Evolutionary conservation across 345 rosid species (phyloP).

Genomic region (Pistacia atlantica): DNA sequence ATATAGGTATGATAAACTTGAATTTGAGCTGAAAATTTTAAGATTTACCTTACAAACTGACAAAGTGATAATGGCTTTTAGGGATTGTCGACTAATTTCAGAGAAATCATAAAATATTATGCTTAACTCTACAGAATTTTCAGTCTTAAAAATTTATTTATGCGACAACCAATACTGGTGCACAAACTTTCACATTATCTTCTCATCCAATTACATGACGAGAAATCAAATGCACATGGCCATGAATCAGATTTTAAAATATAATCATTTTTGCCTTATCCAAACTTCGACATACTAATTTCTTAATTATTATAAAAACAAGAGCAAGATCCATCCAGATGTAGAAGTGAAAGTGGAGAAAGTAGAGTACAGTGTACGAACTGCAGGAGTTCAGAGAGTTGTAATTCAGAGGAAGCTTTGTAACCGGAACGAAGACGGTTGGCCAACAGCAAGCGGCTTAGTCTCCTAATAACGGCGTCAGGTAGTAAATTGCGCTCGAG

Average conservation of each 20-base stretch:
- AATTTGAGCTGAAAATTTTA: neutral
- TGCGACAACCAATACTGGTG: neutral
- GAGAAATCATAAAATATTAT: too few species aligned
- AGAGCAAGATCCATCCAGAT: neutral
- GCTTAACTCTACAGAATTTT: neutral
- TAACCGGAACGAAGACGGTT: conserved; percentile 72
- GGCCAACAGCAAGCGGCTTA: conserved; percentile 69
- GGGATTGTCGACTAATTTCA: too few species aligned
- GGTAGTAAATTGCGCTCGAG: conserved; percentile 79
- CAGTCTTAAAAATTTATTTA: neutral
- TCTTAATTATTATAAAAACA: neutral
- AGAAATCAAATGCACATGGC: too few species aligned
- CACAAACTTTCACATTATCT: neutral
- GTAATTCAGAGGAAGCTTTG: conserved; percentile 57
- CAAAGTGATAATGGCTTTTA: too few species aligned
- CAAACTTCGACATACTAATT: neutral
- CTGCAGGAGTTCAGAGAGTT: conserved; percentile 65
- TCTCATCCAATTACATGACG: neutral
- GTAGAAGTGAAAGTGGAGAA: neutral
- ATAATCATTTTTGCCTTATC: neutral
- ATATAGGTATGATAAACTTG: neutral
- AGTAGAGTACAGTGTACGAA: conserved; percentile 48
- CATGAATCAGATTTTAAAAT: too few species aligned
- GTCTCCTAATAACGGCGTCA: conserved; percentile 57
- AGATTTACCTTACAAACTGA: too few species aligned